Conservation (phyloP, 305 asterid species). For the Fraxinus dipetala region DNA sequence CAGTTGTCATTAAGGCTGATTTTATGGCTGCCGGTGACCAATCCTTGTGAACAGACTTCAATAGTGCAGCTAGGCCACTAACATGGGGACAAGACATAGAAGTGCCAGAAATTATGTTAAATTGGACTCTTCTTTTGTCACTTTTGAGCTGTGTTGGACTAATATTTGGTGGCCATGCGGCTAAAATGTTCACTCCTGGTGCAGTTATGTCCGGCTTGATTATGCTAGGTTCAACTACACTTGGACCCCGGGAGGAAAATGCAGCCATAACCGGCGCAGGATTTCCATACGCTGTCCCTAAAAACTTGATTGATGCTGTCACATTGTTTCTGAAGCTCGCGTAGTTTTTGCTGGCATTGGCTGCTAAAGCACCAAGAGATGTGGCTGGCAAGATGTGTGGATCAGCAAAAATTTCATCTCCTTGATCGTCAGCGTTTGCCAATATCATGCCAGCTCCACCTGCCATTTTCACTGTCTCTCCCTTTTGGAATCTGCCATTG, state of each 20-base stretch:
- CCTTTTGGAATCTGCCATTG: conserved; percentile 50
- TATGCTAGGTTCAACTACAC: conserved; percentile 39
- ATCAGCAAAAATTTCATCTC: conserved; percentile 59
- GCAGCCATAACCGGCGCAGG: conserved; percentile 67
- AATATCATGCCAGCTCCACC: conserved; percentile 71
- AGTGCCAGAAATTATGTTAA: conserved; percentile 68
- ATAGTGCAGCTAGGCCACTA: conserved; percentile 60
- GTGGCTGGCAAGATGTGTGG: conserved; percentile 59
- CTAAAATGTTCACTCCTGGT: conserved; percentile 71
- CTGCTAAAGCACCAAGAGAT: conserved; percentile 46
- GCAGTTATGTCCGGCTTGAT: conserved; percentile 72
- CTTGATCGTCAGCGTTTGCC: conserved; percentile 38
- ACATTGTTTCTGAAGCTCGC: conserved; percentile 32
- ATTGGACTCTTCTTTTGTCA: conserved; percentile 47
- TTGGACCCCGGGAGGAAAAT: conserved; percentile 77
- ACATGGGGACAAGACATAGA: conserved; percentile 87
- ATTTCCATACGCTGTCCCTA: conserved; percentile 38
- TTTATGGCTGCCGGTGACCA: conserved; percentile 84
- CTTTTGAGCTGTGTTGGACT: conserved; percentile 50
- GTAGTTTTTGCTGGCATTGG: conserved; percentile 39
- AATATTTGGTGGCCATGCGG: conserved; percentile 71
- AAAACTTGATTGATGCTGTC: conserved; percentile 43
- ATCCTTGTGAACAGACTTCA: conserved; percentile 44
- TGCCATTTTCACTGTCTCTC: conserved; percentile 51
- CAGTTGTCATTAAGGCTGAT: conserved; percentile 74